phyloP scores from a whole-genome alignment of 306 rosid genomes.

The Glycine tomentella region DNA sequence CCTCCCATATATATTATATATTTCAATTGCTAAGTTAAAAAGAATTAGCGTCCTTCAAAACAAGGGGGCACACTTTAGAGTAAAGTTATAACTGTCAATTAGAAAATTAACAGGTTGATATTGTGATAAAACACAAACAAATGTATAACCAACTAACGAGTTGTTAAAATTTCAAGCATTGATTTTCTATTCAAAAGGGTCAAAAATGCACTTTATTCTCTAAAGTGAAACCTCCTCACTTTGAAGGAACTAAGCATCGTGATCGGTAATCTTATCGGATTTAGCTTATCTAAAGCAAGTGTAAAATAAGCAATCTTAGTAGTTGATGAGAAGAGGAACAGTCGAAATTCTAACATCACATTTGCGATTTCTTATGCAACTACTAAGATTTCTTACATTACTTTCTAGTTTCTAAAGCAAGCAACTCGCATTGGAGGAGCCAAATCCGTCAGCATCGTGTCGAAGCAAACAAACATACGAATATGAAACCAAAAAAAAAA shows the following conservation, averaged over 20 bases:
- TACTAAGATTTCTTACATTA: not conserved
- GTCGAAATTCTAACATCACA: no score
- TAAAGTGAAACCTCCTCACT: not conserved
- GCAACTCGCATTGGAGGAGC: not conserved
- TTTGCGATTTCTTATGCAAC: no score
- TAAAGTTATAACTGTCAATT: not conserved
- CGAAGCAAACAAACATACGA: conserved; percentile 1
- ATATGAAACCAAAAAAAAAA: not conserved
- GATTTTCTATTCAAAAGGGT: not conserved
- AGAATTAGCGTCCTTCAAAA: no score
- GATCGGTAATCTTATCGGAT: not conserved
- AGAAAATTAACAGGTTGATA: not conserved
- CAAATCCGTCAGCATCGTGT: not conserved
- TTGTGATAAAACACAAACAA: not conserved
- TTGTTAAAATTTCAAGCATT: not conserved
- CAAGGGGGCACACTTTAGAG: not conserved
- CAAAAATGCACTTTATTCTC: not conserved
- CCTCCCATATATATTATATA: no score
- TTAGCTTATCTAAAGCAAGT: not conserved
- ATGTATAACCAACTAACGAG: not conserved
- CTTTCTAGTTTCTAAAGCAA: not conserved
- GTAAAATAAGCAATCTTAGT: not conserved
- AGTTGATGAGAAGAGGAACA: no score
- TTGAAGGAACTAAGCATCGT: not conserved
- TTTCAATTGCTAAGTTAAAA: no score